A percentile compares a stretch with the other conserved stretches of the same genome.
Conservation (phyloP, 495 filamentous ascomycete species). For the Aspergillus sparsus region DNA sequence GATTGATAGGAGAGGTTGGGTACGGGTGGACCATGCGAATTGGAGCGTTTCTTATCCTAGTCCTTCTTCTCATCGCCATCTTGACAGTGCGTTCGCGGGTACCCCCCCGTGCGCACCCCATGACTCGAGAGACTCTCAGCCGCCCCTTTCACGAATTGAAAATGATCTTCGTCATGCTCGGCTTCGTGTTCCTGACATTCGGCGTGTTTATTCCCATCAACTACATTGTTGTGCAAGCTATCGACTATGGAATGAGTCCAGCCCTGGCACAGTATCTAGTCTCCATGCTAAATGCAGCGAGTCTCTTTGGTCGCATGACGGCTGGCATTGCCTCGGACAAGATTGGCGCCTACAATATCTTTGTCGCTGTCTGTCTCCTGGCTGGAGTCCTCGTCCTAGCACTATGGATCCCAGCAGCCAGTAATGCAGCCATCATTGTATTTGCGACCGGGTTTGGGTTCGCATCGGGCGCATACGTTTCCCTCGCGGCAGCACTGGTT, state of each 20-base stretch:
- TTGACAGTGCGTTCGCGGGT: slow-evolving; percentile 33
- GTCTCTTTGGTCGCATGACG: slow-evolving; percentile 35
- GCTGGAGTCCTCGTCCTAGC: slow-evolving; percentile 33
- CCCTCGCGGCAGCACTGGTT: slow-evolving; percentile 30
- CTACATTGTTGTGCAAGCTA: slow-evolving; percentile 26
- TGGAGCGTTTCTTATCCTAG: slow-evolving; percentile 40
- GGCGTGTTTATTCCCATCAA: slow-evolving; percentile 38
- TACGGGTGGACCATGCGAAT: slow-evolving; percentile 46
- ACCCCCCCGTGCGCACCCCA: slow-evolving; percentile 18
- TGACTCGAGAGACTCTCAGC: slow-evolving; percentile 23
- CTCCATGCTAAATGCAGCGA: slow-evolving; percentile 34
- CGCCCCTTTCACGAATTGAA: slow-evolving; percentile 52
- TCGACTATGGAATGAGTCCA: slow-evolving; percentile 26
- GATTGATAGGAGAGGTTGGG: slow-evolving; percentile 37
- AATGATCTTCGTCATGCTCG: slow-evolving; percentile 18
- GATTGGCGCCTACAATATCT: slow-evolving; percentile 40
- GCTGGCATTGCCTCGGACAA: slow-evolving; percentile 32
- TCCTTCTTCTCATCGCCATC: slow-evolving; percentile 31
- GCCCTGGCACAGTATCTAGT: slow-evolving; percentile 32
- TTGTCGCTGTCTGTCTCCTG: slow-evolving; percentile 24
- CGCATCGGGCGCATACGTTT: slow-evolving; percentile 35
- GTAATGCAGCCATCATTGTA: slow-evolving; percentile 28
- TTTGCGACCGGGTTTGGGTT: slow-evolving; percentile 39
- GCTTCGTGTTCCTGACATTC: slow-evolving; percentile 53
- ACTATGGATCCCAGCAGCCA: slow-evolving; percentile 34